Conservation (phyloP, 164 flowering plant genomes). For the Chimonanthus praecox region DNA sequence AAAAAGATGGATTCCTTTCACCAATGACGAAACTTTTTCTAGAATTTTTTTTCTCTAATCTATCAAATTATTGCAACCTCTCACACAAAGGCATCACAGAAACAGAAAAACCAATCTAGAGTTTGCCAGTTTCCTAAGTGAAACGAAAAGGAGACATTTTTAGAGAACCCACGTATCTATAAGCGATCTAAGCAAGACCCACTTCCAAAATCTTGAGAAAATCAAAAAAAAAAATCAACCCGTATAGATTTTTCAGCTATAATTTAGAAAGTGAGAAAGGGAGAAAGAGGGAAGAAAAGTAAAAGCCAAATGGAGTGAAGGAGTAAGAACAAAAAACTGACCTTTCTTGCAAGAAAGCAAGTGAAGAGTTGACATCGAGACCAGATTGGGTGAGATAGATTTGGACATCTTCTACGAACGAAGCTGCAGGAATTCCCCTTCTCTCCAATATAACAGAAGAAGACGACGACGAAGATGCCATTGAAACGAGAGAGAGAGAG, state of each 20-base stretch:
- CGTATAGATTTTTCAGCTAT: neutral
- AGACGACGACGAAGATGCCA: neutral
- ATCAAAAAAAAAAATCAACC: neutral
- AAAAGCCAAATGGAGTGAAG: neutral
- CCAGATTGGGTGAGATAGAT: conserved; percentile 54
- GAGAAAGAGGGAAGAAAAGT: neutral
- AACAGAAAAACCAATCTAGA: neutral
- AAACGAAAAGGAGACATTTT: neutral
- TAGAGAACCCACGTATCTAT: neutral
- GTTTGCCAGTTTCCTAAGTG: neutral
- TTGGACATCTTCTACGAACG: conserved; percentile 83
- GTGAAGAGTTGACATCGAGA: conserved; percentile 76
- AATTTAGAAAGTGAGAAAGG: neutral
- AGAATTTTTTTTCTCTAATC: neutral
- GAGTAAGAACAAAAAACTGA: conserved; percentile 11
- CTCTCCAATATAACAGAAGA: conserved; percentile 16
- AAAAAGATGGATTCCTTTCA: neutral
- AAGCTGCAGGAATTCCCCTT: conserved; percentile 89
- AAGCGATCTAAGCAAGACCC: neutral
- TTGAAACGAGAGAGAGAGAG: neutral
- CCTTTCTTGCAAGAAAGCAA: conserved; percentile 87
- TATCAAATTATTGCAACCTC: neutral
- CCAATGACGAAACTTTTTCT: neutral
- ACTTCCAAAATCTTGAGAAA: neutral
- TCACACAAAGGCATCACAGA: neutral